Evolutionary conservation across 108 stramenopile genomes (phyloP).

Genomic region (Seminavis robusta): DNA sequence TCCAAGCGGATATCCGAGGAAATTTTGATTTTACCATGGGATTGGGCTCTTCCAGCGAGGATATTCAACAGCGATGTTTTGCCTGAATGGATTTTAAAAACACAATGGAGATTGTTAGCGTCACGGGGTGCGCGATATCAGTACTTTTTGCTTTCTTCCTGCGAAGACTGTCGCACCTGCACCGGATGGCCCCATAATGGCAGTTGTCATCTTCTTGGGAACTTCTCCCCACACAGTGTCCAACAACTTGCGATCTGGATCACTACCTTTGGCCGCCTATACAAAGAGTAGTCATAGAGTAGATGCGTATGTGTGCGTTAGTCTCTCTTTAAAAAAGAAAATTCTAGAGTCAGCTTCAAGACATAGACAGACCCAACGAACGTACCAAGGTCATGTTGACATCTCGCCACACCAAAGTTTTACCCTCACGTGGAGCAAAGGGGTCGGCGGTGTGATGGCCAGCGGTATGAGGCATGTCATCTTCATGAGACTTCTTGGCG

Average conservation of each 20-base stretch:
- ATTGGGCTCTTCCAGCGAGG: conserved; percentile 58
- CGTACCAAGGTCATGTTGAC: conserved; percentile 70
- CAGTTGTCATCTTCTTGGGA: conserved; percentile 54
- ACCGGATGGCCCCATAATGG: conserved; percentile 36
- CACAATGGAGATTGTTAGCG: no score
- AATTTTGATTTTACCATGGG: conserved; percentile 35
- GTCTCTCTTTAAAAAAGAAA: no score
- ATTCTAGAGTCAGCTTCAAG: no score
- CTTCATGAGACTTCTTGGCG: no score
- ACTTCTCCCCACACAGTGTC: conserved; percentile 69
- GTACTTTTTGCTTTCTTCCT: neutral
- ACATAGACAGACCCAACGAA: neutral
- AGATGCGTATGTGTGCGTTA: neutral
- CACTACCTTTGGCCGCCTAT: conserved; percentile 12
- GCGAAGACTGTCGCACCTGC: neutral
- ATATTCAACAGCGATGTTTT: conserved; percentile 84
- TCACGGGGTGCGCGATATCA: neutral
- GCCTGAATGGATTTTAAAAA: no score
- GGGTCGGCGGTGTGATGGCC: conserved; percentile 42
- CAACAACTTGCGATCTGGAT: conserved; percentile 38
- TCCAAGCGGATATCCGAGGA: conserved; percentile 62
- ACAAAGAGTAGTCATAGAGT: neutral
- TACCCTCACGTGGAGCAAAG: conserved; percentile 61
- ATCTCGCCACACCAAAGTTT: conserved; percentile 52
- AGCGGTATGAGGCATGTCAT: no score